Evolutionary conservation across 2,329 filamentous ascomycete species (phyloP), one percentile per base, ranked within the genome.

Genomic region (Penicillium sp.): DNA sequence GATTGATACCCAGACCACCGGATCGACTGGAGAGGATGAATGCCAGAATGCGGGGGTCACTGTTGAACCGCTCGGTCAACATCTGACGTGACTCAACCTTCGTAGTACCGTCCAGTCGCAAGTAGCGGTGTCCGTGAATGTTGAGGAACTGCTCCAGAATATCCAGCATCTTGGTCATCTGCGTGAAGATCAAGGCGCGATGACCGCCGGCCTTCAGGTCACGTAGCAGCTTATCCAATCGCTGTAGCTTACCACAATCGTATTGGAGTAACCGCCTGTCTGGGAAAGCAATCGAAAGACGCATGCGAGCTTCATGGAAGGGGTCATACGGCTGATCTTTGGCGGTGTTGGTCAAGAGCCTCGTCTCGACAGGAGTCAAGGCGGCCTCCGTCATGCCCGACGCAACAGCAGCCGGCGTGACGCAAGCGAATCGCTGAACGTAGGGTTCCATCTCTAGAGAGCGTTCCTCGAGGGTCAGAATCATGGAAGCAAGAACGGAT

Each of bases 101-200:
- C 22, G 94, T 97, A 6, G 91, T 88, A n/a, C 94, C 94, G 69
- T 99, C 94, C 4, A 99, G 84, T 20, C 94, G 91, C 18, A 99
- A 83, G 70, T 99, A 99, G 53, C 95, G 94, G 77, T 97, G 90
- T 0, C 93, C 93, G 67, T 99, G 93, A 49, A 99, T 97, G 69
- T 97, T 97, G 64, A 99, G 84, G 70, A 99, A 99, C 64, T 94
- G 92, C 73, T 99, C 94, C 2, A 99, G 82, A 53, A 99, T 96
- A 72, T 99, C 93, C 18, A 99, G 82, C 44, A 97, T 94, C 72
- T 96, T 96, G 45, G 94, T 97, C 94, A 99, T 99, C 69, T 99
- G 94, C 0, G 95, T 97, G 74, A 99, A 99, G 71, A 99, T 99
- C 49, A 99, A 81, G 9, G 92, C 94, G 7, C 95, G 90, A 68